Base-by-base conservation (phyloP, 108 stramenopile genomes). In the Hondaea fermentalgiana region DNA sequence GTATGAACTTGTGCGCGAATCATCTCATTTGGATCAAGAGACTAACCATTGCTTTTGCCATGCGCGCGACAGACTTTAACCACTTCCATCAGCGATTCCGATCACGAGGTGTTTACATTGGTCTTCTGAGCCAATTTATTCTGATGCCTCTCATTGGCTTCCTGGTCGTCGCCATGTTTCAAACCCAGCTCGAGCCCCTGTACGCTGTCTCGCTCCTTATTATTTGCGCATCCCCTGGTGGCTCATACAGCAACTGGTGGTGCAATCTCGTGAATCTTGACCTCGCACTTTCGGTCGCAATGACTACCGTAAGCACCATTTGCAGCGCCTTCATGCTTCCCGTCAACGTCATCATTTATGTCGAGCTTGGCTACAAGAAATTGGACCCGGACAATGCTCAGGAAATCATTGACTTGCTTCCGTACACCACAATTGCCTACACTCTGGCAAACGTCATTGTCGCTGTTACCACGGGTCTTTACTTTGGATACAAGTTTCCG, bases 191-290 rank as follows among this genome's bases (percentile, higher is more conserved):
- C 51, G 76, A 53, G 45, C 76, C 76, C 6, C n/a, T 83, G 49
- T 83, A 83, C 28, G 97, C 96, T 4, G 92, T 96, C 89, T 91
- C 93, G 35, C 72, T 97, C 47, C 89, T 97, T 72, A 94, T 97
- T 28, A 95, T 97, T 0, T 95, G 95, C 19, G 89, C 94, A 59
- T 93, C 92, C 87, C 97, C 97, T 17, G 97, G 97, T 8, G 97
- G 97, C 21, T 93, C 91, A 21, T 97, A 95, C 89, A 92, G 91
- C 60, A 97, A 97, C 92, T 97, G 95, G 95, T 97, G 95, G 95
- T 96, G 95, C 72, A 93, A 92, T 23, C 58, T 95, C 5, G 95
- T 97, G 92, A 97, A 97, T 90, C 95, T 95, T 23, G 96, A 96
- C 43, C 92, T 97, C 51, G 95, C 95, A n/a, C 91, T 97, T 23